Conservation (phyloP, 257 asterid genomes). For the Striga asiatica region DNA sequence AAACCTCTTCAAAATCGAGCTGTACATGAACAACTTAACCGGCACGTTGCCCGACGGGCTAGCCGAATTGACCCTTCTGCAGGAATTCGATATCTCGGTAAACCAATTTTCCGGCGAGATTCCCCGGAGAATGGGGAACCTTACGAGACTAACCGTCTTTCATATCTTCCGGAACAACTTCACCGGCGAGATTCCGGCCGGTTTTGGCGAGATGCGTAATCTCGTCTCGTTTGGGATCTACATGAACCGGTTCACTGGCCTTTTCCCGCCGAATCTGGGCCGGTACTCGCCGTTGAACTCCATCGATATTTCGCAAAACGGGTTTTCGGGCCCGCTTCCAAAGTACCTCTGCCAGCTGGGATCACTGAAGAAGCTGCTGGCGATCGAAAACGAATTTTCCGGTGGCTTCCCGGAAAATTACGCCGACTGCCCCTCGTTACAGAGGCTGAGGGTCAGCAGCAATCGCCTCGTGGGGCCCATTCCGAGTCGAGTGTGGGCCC, state of each 20-base stretch:
- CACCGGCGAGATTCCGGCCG: constrained; percentile 72
- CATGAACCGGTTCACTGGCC: constrained; percentile 59
- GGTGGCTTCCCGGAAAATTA: constrained; percentile 62
- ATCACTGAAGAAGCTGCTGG: constrained; percentile 55
- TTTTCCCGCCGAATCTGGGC: constrained; percentile 71
- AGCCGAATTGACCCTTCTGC: constrained; percentile 45
- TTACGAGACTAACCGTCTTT: constrained; percentile 59
- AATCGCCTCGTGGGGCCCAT: constrained; percentile 54
- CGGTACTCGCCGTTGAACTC: constrained; percentile 52
- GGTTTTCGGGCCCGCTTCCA: constrained; percentile 68
- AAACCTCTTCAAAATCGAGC: constrained; percentile 64
- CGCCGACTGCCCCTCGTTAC: constrained; percentile 42
- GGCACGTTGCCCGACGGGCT: constrained; percentile 68
- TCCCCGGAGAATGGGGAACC: constrained; percentile 45
- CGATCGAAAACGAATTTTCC: constrained; percentile 55
- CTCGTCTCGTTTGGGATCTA: constrained; percentile 45
- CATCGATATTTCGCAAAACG: constrained; percentile 82
- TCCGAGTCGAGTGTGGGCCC: constrained; percentile 58
- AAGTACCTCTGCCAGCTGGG: constrained; percentile 59
- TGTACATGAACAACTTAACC: constrained; percentile 51
- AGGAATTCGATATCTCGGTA: constrained; percentile 68
- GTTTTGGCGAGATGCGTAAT: constrained; percentile 68
- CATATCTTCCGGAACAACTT: constrained; percentile 59
- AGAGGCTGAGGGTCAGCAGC: constrained; percentile 50
- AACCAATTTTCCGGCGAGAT: constrained; percentile 63